Conservation (phyloP, 805 yeast species). For the Metschnikowia noctiluminum region DNA sequence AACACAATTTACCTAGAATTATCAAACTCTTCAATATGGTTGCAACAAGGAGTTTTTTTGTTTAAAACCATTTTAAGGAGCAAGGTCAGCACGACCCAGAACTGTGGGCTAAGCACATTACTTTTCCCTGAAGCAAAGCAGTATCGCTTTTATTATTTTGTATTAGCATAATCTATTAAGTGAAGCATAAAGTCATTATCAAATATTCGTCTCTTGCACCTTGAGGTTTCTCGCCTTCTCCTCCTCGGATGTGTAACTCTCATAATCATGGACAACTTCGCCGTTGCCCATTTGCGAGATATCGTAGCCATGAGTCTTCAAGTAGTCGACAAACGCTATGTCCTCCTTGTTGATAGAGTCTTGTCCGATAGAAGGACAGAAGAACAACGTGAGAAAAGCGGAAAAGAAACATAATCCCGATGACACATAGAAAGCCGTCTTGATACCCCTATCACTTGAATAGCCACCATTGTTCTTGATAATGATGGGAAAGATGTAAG, state of each 20-base stretch:
- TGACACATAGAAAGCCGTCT: conserved; percentile 80
- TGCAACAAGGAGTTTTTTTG: too few species aligned
- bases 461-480: conserved; percentile 53
- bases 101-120: too few species aligned
- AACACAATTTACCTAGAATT: too few species aligned
- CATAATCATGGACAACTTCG: conserved; percentile 12
- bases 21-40: too few species aligned
- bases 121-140: too few species aligned
- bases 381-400: conserved; percentile 64
- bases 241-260: conserved; percentile 12
- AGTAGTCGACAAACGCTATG: conserved; percentile 61
- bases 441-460: conserved; percentile 50
- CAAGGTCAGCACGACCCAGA: too few species aligned
- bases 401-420: conserved; percentile 73
- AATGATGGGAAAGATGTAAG: conserved; percentile 83
- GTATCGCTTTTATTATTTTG: too few species aligned
- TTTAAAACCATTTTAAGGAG: too few species aligned
- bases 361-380: conserved; percentile 80
- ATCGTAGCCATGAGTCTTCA: conserved; percentile 69
- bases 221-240: conserved; percentile 10
- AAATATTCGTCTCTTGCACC: conserved; percentile 2
- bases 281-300: conserved; percentile 51
- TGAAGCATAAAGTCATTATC: not conserved
- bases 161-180: not conserved
- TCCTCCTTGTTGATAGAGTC: conserved; percentile 80